Evolutionary conservation across 2,329 filamentous ascomycete species (phyloP).

Genomic region (Cytospora mali): DNA sequence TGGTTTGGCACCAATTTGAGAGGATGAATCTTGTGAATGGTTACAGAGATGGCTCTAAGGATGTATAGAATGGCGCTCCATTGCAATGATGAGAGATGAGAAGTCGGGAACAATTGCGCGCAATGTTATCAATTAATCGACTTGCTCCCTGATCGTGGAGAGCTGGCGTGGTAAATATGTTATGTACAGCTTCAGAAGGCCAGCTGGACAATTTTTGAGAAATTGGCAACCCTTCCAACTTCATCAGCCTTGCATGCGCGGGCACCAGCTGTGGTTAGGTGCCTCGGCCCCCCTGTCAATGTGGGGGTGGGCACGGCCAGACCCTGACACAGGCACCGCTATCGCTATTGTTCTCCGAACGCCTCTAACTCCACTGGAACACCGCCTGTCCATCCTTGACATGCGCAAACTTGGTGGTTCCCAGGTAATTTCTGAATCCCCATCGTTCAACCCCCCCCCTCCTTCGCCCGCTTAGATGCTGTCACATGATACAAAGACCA

Average conservation of each 20-base stretch:
- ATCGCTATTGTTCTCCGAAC: constrained; percentile 11
- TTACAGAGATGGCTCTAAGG: constrained; percentile 14
- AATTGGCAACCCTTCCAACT: constrained; percentile 14
- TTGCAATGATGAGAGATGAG: constrained; percentile 14
- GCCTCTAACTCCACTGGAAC: constrained; percentile 13
- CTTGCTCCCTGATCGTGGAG: constrained; percentile 7
- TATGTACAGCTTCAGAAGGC: constrained; percentile 11
- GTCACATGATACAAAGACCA: background rate
- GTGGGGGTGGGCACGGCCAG: constrained; percentile 5
- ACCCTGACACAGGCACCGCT: constrained; percentile 11
- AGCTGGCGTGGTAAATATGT: constrained; percentile 5
- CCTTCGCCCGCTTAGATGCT: background rate
- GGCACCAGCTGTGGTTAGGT: constrained; percentile 1
- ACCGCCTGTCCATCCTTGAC: constrained; percentile 10
- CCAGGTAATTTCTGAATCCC: background rate
- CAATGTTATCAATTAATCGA: constrained; percentile 7
- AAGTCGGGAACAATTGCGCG: background rate
- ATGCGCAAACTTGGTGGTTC: background rate
- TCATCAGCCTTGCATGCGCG: constrained; percentile 28
- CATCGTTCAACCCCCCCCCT: background rate
- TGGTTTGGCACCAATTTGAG: constrained; percentile 1
- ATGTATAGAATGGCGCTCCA: constrained; percentile 22
- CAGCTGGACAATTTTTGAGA: constrained; percentile 12
- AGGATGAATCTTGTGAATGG: background rate
- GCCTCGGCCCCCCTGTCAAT: constrained; percentile 15